Evolutionary conservation across 495 filamentous ascomycete genomes (phyloP).

Genomic region (Talaromyces ruber): DNA sequence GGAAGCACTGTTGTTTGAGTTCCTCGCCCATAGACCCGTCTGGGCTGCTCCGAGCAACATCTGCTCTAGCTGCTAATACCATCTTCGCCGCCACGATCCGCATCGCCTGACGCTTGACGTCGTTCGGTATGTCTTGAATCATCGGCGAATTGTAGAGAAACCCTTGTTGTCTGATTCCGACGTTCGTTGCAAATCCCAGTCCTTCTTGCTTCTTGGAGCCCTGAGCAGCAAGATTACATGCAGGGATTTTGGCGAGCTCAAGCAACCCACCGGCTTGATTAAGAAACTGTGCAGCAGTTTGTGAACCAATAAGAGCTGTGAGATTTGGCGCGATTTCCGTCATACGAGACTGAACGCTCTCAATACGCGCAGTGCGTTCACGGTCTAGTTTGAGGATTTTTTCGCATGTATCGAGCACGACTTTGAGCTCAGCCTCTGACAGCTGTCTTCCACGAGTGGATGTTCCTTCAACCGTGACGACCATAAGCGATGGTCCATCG

Average conservation of each 20-base stretch:
- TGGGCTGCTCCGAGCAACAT: conserved; percentile 72
- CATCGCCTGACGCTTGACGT: conserved; percentile 90
- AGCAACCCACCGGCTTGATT: conserved; percentile 86
- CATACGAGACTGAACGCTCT: conserved; percentile 97
- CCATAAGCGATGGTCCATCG: conserved; percentile 86
- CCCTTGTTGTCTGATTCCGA: conserved; percentile 84
- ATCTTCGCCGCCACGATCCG: conserved; percentile 92
- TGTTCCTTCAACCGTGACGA: conserved; percentile 91
- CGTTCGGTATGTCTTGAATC: conserved; percentile 70
- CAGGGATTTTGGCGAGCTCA: conserved; percentile 82
- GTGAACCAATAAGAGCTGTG: conserved; percentile 82
- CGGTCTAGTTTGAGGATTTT: conserved; percentile 80
- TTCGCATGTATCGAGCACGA: conserved; percentile 70
- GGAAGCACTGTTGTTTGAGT: conserved; percentile 72
- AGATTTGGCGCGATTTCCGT: conserved; percentile 91
- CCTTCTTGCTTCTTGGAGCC: conserved; percentile 80
- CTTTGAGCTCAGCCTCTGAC: conserved; percentile 62
- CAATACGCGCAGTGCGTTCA: conserved; percentile 79
- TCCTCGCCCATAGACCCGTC: conserved; percentile 80
- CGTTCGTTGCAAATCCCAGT: conserved; percentile 86
- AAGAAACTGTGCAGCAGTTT: conserved; percentile 94
- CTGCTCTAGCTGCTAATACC: conserved; percentile 80
- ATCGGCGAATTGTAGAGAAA: conserved; percentile 89
- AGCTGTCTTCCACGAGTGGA: conserved; percentile 76
- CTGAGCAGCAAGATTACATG: conserved; percentile 85